Percentiles rank a stretch among this genome's conserved stretches.
These are phyloP conservation scores for Tuber brumale DNA, from an alignment of 495 filamentous ascomycete species.

Conservation along the genomic window DNA sequence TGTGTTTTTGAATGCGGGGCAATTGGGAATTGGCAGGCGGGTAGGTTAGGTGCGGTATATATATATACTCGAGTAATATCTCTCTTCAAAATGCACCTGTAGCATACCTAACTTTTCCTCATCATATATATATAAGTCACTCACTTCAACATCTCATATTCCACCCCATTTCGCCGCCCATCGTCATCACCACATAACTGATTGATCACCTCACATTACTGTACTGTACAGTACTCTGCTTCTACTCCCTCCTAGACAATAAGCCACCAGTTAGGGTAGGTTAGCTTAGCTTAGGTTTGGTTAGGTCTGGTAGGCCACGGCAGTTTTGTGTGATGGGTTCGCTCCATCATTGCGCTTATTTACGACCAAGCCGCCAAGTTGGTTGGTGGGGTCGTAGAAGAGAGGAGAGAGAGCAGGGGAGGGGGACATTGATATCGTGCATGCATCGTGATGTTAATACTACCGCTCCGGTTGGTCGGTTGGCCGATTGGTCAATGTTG, in stretches of 20 bases:
- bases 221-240: no score
- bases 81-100: neutral
- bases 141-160: neutral
- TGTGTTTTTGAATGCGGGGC: neutral
- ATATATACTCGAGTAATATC: neutral
- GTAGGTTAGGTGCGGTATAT: neutral
- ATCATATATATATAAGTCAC: conserved; percentile 1
- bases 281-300: no score
- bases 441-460: neutral
- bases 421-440: neutral
- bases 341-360: neutral
- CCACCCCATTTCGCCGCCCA: neutral
- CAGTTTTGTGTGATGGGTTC: neutral
- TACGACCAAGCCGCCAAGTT: neutral
- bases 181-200: neutral
- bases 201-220: neutral
- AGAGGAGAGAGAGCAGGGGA: no score
- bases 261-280: no score
- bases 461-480: neutral
- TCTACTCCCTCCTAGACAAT: no score
- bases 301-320: neutral
- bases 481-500: neutral
- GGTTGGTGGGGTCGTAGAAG: neutral
- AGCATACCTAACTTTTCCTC: neutral
- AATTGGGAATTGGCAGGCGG: neutral